Base-by-base conservation (phyloP, 78 protist species). In the Chrysochromulina tobinii region DNA sequence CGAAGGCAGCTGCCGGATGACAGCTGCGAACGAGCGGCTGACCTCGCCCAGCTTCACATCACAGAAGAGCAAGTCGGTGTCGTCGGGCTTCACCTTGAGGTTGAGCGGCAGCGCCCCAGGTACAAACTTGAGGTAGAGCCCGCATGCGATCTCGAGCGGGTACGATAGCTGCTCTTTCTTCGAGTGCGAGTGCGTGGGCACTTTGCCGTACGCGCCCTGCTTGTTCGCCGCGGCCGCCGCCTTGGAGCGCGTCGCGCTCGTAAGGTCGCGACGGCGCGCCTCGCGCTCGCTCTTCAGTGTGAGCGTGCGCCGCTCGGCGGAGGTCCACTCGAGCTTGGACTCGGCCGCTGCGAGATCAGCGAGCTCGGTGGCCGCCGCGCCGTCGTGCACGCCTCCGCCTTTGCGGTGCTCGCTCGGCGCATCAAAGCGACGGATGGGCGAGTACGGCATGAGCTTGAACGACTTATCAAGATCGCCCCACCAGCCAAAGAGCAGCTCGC, bases 11-110 rank as follows among this genome's bases (percentile, higher is more conserved):
- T 94, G 94, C 89, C 81, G 84, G 85, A 96, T 96, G 38, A 96
- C 98, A 61, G 90, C 93, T 15, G 97, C 95, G 81, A 96, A 96
- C 58, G 94, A 89, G 61, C 98, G 91, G 25, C 89, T 54, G n/a
- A 81, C 59, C 20, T 55, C 15, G 51, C 73, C 51, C 9, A 93
- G 86, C 23, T 5, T 89, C 38, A 21, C 73, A 86, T 89, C 81
- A 73, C 94, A 93, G n/a, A 84, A 89, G 57, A 12, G 1, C 48
- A 55, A 14, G 75, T 90, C 89, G 20, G 7, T 6, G 61, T 61
- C 75, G 48, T 15, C 72, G 51, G 12, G 15, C 20, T 25, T 17
- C 9, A 20, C 48, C 5, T 3, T 18, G 20, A 79, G 87, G 59
- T 79, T 79, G 15, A 27, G 23, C 14, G 15, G 0, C 14, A 79